These are phyloP conservation scores for Williopsis jadinii DNA, from an alignment of 1,139 yeast genomes.

Conservation along the genomic window DNA sequence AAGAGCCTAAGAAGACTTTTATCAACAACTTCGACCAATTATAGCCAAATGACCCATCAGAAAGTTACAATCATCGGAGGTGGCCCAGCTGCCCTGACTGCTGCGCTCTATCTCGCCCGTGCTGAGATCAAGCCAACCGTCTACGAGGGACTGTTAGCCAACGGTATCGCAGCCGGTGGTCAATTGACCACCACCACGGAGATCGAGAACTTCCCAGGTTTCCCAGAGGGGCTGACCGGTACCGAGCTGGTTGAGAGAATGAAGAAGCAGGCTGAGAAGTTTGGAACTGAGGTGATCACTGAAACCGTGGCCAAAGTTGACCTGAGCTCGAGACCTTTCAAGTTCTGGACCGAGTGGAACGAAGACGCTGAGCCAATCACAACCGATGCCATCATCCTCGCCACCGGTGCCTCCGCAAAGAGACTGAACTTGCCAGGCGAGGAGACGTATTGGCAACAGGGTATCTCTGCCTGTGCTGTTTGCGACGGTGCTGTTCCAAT, in stretches of 20 bases:
- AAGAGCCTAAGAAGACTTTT: background rate
- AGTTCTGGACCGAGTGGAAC: constrained; percentile 92
- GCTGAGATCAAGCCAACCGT: constrained; percentile 93
- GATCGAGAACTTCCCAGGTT: constrained; percentile 96
- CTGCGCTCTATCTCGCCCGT: constrained; percentile 92
- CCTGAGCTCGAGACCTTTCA: constrained; percentile 79
- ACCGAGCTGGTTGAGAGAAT: constrained; percentile 84
- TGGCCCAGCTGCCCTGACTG: constrained; percentile 99
- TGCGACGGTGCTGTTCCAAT: constrained; percentile 99
- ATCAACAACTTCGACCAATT: background rate
- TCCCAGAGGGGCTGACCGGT: constrained; percentile 92
- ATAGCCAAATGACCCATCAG: constrained; percentile 52
- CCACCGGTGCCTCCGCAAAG: constrained; percentile 97
- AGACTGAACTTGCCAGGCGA: constrained; percentile 94
- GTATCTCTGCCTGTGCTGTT: constrained; percentile 98
- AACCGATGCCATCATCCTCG: constrained; percentile 85
- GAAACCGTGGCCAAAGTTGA: constrained; percentile 93
- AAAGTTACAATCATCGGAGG: constrained; percentile 92
- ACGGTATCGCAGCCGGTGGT: constrained; percentile 98
- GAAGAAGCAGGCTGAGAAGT: constrained; percentile 79
- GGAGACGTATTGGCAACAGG: constrained; percentile 97
- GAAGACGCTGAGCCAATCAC: constrained; percentile 87
- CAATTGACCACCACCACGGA: constrained; percentile 98
- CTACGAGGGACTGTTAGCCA: constrained; percentile 95
- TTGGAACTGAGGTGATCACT: constrained; percentile 90